Percentiles rank a stretch among this genome's conserved stretches.
Conservation (phyloP, 176 grass and related monocot species). For the Thinopyrum elongatum region DNA sequence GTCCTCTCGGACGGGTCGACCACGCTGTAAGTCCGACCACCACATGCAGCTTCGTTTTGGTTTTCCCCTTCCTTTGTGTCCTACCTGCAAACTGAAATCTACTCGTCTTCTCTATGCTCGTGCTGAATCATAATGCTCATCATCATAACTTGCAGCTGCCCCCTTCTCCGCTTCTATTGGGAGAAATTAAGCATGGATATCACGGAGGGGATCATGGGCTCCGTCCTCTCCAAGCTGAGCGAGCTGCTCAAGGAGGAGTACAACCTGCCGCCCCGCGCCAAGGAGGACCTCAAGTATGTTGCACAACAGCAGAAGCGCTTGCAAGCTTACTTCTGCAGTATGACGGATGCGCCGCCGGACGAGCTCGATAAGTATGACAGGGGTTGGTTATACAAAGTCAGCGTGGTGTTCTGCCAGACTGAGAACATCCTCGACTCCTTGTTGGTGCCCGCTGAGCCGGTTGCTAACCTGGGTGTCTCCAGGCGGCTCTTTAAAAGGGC, state of each 20-base stretch:
- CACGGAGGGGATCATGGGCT: background rate
- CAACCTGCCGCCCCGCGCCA: background rate
- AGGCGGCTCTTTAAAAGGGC: background rate
- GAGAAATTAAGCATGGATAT: background rate
- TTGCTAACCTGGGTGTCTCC: background rate
- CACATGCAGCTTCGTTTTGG: too few relatives aligned
- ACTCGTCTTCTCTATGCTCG: too few relatives aligned
- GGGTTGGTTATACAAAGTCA: background rate
- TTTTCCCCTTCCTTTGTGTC: too few relatives aligned
- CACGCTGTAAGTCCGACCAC: too few relatives aligned
- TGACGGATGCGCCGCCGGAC: too few relatives aligned
- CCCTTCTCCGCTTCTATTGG: too few relatives aligned
- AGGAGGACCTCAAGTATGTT: background rate
- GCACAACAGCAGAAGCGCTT: background rate
- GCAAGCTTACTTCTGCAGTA: background rate
- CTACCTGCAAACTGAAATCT: too few relatives aligned
- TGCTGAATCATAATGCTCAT: too few relatives aligned
- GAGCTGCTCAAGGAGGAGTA: background rate
- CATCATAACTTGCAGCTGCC: too few relatives aligned
- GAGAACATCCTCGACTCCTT: background rate
- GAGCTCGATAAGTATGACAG: too few relatives aligned
- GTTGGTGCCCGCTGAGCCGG: background rate
- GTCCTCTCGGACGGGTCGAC: too few relatives aligned
- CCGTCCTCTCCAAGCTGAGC: background rate
- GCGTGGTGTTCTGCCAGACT: background rate